A percentile compares a stretch with the other conserved stretches of the same genome.
phyloP scores from a whole-genome alignment of 495 filamentous ascomycete species.

The Xylaria flabelliformis region DNA sequence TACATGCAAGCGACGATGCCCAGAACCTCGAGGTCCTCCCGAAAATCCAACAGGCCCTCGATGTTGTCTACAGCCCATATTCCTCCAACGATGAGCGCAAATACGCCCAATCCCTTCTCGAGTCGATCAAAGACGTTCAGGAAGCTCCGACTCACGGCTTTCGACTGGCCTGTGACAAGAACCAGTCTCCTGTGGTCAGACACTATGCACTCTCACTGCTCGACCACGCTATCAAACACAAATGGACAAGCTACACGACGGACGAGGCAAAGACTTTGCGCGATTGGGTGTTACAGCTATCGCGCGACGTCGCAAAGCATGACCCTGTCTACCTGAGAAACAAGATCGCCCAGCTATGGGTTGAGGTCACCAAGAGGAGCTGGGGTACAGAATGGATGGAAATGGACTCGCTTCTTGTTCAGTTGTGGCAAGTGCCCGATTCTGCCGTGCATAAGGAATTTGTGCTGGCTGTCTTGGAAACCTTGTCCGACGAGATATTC shows the following conservation, averaged over 20 bases:
- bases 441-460: conserved; percentile 76
- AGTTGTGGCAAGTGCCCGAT: conserved; percentile 72
- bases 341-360: conserved; percentile 95
- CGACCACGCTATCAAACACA: conserved; percentile 84
- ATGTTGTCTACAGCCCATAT: conserved; percentile 81
- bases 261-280: conserved; percentile 70
- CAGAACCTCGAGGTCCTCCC: conserved; percentile 45
- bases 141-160: conserved; percentile 88
- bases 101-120: conserved; percentile 82
- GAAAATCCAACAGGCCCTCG: conserved; percentile 79
- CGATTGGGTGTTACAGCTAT: conserved; percentile 76
- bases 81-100: conserved; percentile 84
- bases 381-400: conserved; percentile 92
- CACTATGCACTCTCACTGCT: conserved; percentile 93
- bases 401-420: conserved; percentile 86
- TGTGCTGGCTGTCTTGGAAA: conserved; percentile 84
- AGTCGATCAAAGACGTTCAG: conserved; percentile 76
- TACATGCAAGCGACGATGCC: conserved; percentile 21
- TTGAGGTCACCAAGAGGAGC: conserved; percentile 88
- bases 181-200: conserved; percentile 79
- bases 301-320: conserved; percentile 69
- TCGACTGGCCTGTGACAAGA: conserved; percentile 73
- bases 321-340: conserved; percentile 88
- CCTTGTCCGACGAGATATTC: conserved; percentile 94
- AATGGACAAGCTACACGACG: conserved; percentile 71